phyloP scores from a whole-genome alignment of 371 early-diverging fungal genomes.

The Mucor irregularis region DNA sequence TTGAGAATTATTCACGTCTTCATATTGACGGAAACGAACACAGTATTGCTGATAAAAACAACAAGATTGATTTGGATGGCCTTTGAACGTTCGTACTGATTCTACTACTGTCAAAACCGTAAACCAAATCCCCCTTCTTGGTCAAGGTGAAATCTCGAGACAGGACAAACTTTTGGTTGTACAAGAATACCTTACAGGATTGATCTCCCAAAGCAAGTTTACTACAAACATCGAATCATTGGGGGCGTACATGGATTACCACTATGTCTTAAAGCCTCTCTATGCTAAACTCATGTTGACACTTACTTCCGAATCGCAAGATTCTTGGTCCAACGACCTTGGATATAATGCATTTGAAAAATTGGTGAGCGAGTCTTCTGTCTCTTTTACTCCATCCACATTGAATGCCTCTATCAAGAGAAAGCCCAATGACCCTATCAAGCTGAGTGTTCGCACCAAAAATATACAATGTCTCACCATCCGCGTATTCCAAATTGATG shows the following conservation, averaged over 20 bases:
- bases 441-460: constrained; percentile 27
- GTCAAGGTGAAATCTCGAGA: background rate
- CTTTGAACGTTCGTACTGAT: constrained; percentile 18
- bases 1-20: constrained; percentile 38
- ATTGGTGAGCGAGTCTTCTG: constrained; percentile 13
- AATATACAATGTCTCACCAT: constrained; percentile 35
- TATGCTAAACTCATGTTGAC: constrained; percentile 24
- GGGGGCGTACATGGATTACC: constrained; percentile 18
- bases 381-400: constrained; percentile 22
- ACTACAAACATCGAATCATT: constrained; percentile 13
- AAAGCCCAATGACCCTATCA: constrained; percentile 21
- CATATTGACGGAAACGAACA: constrained; percentile 1
- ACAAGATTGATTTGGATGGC: constrained; percentile 36
- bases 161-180: background rate
- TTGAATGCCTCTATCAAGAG: constrained; percentile 9
- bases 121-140: constrained; percentile 2
- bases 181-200: constrained; percentile 23
- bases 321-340: constrained; percentile 4
- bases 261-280: constrained; percentile 18
- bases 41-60: background rate
- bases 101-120: background rate
- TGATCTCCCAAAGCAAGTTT: constrained; percentile 13
- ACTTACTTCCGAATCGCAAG: background rate
- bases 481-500: constrained; percentile 44
- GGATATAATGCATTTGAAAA: constrained; percentile 16